phyloP scores from a whole-genome alignment of 768 basidiomycete species.

The Chalciporus sphaerocephalus region DNA sequence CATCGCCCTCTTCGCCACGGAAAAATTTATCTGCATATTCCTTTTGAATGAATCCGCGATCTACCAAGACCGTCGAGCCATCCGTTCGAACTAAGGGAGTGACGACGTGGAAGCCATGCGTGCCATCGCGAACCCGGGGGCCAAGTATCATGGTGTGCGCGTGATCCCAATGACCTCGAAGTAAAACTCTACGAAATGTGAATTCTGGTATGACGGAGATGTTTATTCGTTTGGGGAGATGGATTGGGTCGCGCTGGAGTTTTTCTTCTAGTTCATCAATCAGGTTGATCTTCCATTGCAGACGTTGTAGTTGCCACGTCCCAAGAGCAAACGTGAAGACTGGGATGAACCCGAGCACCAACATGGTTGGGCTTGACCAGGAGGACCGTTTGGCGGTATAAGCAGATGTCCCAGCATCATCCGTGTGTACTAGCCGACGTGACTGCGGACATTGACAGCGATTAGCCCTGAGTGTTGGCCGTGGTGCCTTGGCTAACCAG shows the following conservation, averaged over 20 bases:
- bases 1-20: slow-evolving; percentile 46
- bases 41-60: slow-evolving; percentile 82
- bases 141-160: slow-evolving; percentile 73
- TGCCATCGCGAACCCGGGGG: slow-evolving; percentile 86
- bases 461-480: slow-evolving; percentile 7
- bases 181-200: slow-evolving; percentile 76
- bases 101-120: slow-evolving; percentile 81
- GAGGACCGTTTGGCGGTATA: slow-evolving; percentile 59
- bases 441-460: slow-evolving; percentile 3
- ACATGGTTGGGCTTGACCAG: slow-evolving; percentile 65
- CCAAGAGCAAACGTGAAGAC: slow-evolving; percentile 88
- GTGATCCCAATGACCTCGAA: slow-evolving; percentile 78
- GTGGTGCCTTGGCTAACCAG: slow-evolving; percentile 6
- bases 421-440: slow-evolving; percentile 16
- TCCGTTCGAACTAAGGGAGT: slow-evolving; percentile 79
- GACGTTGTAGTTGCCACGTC: slow-evolving; percentile 88
- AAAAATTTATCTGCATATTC: slow-evolving; percentile 44
- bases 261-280: slow-evolving; percentile 95
- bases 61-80: slow-evolving; percentile 83
- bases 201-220: slow-evolving; percentile 83
- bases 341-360: slow-evolving; percentile 80
- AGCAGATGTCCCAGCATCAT: slow-evolving; percentile 33
- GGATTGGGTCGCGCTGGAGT: slow-evolving; percentile 70
- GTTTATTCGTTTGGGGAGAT: slow-evolving; percentile 80
- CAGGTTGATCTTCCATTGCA: slow-evolving; percentile 91